A percentile compares a stretch with the other conserved stretches of the same genome.
phyloP scores from a whole-genome alignment of 2,329 filamentous ascomycete genomes.

The Penicillium crustosum region DNA sequence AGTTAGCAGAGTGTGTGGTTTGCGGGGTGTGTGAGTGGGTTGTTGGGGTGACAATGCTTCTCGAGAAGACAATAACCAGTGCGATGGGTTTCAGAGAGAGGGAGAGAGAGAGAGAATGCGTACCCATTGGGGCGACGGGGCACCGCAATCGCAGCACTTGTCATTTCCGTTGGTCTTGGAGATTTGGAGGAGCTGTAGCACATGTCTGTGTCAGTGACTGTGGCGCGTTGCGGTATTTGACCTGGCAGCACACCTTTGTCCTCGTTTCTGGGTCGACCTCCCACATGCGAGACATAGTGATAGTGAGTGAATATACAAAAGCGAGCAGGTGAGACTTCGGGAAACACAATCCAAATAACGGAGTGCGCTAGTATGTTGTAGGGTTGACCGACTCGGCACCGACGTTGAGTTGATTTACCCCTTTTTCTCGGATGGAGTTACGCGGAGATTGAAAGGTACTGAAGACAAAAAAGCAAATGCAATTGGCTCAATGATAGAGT shows the following conservation, averaged over 20 bases:
- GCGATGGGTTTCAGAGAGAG: too few relatives aligned
- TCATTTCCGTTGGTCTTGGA: conserved; percentile 90
- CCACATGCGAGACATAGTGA: conserved; percentile 75
- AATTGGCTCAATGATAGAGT: not conserved
- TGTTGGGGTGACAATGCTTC: not conserved
- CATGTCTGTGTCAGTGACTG: conserved; percentile 14
- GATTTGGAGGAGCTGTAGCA: conserved; percentile 74
- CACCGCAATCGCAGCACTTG: conserved; percentile 89
- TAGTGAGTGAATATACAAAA: conserved; percentile 21
- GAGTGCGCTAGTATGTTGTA: conserved; percentile 6
- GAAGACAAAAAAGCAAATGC: not conserved
- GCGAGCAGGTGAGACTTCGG: not conserved
- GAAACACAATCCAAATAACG: conserved; percentile 9
- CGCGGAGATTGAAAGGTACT: not conserved
- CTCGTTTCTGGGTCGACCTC: conserved; percentile 97
- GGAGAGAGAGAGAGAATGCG: conserved; percentile 31
- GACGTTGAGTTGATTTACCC: not conserved
- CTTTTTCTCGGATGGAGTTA: not conserved
- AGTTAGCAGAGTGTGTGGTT: conserved; percentile 4
- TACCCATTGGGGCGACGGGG: conserved; percentile 97
- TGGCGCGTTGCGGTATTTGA: not conserved
- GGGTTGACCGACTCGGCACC: conserved; percentile 4
- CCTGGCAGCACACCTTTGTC: conserved; percentile 67
- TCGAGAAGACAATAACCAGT: not conserved
- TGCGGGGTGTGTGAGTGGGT: not conserved